Evolutionary conservation across 371 early-diverging fungal genomes (phyloP).

Genomic region (Syncephalastrum racemosum): DNA sequence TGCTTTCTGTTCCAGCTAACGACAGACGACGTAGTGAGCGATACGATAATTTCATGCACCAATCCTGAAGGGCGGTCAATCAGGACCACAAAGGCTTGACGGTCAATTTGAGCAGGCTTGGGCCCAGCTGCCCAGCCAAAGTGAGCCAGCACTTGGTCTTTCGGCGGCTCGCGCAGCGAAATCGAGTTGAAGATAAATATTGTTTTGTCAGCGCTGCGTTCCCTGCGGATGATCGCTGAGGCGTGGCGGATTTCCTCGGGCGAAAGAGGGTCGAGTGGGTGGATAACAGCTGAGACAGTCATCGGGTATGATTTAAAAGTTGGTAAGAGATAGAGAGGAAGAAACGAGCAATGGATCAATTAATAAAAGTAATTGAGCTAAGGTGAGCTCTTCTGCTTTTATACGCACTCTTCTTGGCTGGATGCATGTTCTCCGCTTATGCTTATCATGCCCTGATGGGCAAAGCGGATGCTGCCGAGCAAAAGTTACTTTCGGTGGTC

Average conservation of each 20-base stretch:
- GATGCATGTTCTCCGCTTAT: no score
- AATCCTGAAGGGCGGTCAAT: conserved; percentile 37
- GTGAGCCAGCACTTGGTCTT: conserved; percentile 33
- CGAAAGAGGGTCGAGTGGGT: conserved; percentile 40
- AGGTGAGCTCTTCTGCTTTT: no score
- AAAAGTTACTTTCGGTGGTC: no score
- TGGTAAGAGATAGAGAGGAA: no score
- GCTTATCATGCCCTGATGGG: no score
- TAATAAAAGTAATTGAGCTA: no score
- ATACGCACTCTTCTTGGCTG: no score
- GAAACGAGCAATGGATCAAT: no score
- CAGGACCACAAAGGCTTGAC: conserved; percentile 38
- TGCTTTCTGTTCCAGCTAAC: conserved; percentile 29
- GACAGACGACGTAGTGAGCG: conserved; percentile 20
- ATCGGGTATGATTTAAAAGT: no score
- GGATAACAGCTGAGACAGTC: conserved; percentile 1
- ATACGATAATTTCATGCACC: conserved; percentile 35
- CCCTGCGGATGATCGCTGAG: conserved; percentile 28
- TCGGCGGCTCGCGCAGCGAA: conserved; percentile 38
- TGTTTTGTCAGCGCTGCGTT: conserved; percentile 6
- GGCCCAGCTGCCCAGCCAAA: conserved; percentile 34
- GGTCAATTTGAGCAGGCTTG: conserved; percentile 26
- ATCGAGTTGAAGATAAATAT: conserved; percentile 40
- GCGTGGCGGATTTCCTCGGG: conserved; percentile 34
- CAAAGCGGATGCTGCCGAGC: no score